Evolutionary conservation across 2,329 filamentous ascomycete species (phyloP).

Genomic region (Intubia oerlemansii): DNA sequence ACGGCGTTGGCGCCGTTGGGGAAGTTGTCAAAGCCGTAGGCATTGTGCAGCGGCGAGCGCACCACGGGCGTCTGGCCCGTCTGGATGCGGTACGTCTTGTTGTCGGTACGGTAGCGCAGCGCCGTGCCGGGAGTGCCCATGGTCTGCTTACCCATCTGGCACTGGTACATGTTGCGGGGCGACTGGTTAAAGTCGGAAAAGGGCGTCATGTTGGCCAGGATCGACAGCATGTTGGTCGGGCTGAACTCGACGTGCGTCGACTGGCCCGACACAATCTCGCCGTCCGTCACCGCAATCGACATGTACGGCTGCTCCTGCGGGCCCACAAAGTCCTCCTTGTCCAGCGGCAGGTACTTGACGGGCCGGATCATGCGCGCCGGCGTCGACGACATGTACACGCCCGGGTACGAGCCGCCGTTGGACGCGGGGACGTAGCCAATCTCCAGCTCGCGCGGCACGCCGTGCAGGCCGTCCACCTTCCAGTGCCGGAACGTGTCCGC

Average conservation of each 20-base stretch:
- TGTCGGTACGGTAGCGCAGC: slow-evolving; percentile 73
- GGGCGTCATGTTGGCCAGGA: slow-evolving; percentile 94
- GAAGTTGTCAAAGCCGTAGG: slow-evolving; percentile 94
- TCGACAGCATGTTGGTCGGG: slow-evolving; percentile 91
- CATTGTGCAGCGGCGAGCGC: slow-evolving; percentile 77
- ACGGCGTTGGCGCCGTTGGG: slow-evolving; percentile 91
- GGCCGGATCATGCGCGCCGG: slow-evolving; percentile 75
- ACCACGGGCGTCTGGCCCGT: slow-evolving; percentile 93
- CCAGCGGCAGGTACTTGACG: slow-evolving; percentile 75
- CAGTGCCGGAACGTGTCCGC: slow-evolving; percentile 78
- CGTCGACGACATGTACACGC: slow-evolving; percentile 80
- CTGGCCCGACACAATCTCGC: slow-evolving; percentile 69
- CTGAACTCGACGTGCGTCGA: slow-evolving; percentile 88
- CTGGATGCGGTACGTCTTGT: slow-evolving; percentile 88
- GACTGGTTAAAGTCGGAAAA: slow-evolving; percentile 99
- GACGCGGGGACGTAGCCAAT: slow-evolving; percentile 82
- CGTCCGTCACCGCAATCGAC: slow-evolving; percentile 83
- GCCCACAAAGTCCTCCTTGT: slow-evolving; percentile 72
- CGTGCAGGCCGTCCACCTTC: slow-evolving; percentile 77
- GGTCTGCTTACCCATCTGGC: slow-evolving; percentile 98
- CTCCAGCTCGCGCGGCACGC: slow-evolving; percentile 66
- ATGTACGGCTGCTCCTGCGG: slow-evolving; percentile 95
- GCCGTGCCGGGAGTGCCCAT: slow-evolving; percentile 93
- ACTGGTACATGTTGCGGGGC: slow-evolving; percentile 97
- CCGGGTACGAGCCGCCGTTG: slow-evolving; percentile 83